These are phyloP conservation scores for Chalciporus pseudorubinellus DNA, from an alignment of 768 basidiomycete genomes.

Conservation along the genomic window DNA sequence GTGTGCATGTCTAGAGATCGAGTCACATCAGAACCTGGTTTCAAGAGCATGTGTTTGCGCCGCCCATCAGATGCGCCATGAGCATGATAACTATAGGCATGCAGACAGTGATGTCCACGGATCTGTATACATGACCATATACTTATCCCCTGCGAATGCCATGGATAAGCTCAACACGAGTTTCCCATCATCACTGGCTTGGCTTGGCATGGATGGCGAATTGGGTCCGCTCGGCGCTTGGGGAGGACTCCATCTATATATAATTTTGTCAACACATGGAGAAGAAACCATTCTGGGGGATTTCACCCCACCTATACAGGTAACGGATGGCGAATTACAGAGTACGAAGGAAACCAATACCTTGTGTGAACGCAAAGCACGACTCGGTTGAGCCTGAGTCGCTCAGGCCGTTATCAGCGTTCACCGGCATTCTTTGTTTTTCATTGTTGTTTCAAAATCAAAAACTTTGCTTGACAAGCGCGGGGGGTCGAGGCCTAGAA, in stretches of 20 bases:
- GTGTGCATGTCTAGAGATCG: too few species aligned
- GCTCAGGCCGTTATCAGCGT: not conserved
- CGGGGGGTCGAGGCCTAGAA: not conserved
- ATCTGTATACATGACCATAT: too few species aligned
- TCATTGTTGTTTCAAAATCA: not conserved
- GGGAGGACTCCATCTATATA: not conserved
- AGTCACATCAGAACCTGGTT: too few species aligned
- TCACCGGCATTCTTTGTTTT: not conserved
- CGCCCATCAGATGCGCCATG: too few species aligned
- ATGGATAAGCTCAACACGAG: too few species aligned
- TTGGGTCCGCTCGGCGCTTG: not conserved
- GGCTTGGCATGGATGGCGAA: not conserved
- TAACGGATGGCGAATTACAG: not conserved
- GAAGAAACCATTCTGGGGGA: not conserved
- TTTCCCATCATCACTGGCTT: not conserved
- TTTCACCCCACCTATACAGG: not conserved
- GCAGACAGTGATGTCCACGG: too few species aligned
- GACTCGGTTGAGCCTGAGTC: not conserved
- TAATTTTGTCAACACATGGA: not conserved
- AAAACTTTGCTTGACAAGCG: not conserved
- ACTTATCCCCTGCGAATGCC: too few species aligned
- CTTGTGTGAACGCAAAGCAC: not conserved
- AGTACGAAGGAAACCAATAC: not conserved
- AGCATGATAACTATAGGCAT: too few species aligned
- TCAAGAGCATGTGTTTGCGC: too few species aligned